These are phyloP conservation scores for Tephrocybe sp. DNA, from an alignment of 768 basidiomycete genomes.

Conservation along the genomic window DNA sequence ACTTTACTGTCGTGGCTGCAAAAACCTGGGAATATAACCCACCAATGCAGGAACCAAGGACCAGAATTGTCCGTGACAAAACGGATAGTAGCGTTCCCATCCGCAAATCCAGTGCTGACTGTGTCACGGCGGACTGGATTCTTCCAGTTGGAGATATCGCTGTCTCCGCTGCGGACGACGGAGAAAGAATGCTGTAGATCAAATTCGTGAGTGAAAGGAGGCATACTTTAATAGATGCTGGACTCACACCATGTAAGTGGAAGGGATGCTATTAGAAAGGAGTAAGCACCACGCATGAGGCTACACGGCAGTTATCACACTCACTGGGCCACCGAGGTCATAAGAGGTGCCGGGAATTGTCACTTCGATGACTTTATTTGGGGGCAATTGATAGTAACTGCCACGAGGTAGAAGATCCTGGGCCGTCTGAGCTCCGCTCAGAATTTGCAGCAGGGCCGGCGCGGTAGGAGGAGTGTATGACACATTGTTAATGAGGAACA, in stretches of 20 bases:
- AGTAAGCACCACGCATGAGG: constrained; percentile 8
- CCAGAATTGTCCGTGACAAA: constrained; percentile 52
- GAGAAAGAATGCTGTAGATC: constrained; percentile 30
- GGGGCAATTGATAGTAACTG: constrained; percentile 42
- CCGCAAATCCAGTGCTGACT: constrained; percentile 27
- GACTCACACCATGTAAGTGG: constrained; percentile 1
- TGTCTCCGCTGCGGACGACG: no score
- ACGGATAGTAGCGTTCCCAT: constrained; percentile 42
- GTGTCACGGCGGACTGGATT: constrained; percentile 44
- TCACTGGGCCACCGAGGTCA: no score
- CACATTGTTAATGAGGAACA: constrained; percentile 30
- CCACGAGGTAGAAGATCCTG: constrained; percentile 44
- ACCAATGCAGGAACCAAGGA: constrained; percentile 51
- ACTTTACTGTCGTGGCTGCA: no score
- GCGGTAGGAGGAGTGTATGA: constrained; percentile 35
- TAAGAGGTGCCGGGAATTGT: constrained; percentile 41
- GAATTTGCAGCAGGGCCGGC: constrained; percentile 56
- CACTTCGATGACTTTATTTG: constrained; percentile 42
- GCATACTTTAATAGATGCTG: constrained; percentile 26
- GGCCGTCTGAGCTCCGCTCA: constrained; percentile 49
- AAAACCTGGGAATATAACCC: constrained; percentile 2
- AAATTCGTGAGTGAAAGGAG: background rate
- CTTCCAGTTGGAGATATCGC: constrained; percentile 30
- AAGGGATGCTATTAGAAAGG: constrained; percentile 1
- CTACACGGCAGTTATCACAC: no score